A percentile compares a stretch with the other conserved stretches of the same genome.
Evolutionary conservation across 345 rosid genomes (phyloP).

Genomic region (Psidium friedrichsthalianum): DNA sequence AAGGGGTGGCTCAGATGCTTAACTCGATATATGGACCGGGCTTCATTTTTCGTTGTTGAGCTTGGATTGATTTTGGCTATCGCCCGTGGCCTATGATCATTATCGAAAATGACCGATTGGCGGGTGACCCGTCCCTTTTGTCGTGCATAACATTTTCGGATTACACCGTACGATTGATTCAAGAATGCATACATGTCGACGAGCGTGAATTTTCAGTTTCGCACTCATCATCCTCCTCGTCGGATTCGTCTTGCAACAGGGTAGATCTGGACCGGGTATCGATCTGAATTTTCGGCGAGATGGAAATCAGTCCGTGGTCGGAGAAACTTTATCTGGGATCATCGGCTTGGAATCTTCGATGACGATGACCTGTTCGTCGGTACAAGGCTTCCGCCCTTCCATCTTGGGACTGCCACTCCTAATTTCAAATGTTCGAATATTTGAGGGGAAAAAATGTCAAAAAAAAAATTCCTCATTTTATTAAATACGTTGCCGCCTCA

Average conservation of each 20-base stretch:
- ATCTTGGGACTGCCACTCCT: neutral
- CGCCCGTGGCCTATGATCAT: neutral
- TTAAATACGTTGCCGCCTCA: neutral
- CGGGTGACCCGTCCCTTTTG: neutral
- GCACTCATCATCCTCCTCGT: too few species aligned
- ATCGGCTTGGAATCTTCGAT: too few species aligned
- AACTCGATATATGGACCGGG: neutral
- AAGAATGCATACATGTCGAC: too few species aligned
- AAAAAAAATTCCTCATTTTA: neutral
- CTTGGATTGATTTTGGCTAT: neutral
- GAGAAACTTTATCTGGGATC: too few species aligned
- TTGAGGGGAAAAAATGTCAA: neutral
- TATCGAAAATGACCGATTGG: neutral
- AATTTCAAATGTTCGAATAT: neutral
- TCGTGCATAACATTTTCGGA: neutral
- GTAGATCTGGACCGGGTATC: accelerated
- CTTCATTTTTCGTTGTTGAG: neutral
- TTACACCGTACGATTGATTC: too few species aligned
- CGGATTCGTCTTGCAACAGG: neutral
- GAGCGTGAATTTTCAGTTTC: too few species aligned
- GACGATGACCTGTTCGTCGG: too few species aligned
- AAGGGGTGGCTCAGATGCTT: neutral
- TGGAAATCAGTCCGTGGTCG: too few species aligned
- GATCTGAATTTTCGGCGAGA: too few species aligned
- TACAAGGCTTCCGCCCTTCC: too few species aligned